Base-by-base conservation (phyloP, 2,329 filamentous ascomycete species). In the Cladorrhinum sp. region DNA sequence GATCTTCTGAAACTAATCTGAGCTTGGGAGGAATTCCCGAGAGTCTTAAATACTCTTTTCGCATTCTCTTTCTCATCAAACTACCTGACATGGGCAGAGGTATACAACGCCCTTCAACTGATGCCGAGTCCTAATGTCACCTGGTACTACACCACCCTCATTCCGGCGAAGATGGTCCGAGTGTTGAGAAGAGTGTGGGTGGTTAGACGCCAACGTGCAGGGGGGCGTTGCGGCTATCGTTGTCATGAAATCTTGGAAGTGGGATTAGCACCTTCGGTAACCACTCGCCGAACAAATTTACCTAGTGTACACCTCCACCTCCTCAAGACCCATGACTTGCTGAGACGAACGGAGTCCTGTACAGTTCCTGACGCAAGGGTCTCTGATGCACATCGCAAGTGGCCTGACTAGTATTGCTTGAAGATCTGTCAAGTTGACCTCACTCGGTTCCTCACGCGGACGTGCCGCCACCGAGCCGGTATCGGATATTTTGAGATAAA, bases 1-100 rank as follows among this genome's bases (percentile, higher is more conserved):
- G 16, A 16, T 21, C 36, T 56, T 46, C 54, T 20, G 16, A 50
- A n/a, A 28, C 49, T 51, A 51, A 26, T 14, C 14, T 51, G 21
- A 28, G 23, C 21, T 23, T 18, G 46, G 33, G 18, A 49, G 50
- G 36, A 18, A 26, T 26, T 36, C 33, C 12, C 18, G 23, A 42
- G 18, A 14, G 14, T 20, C 53, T 59, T 61, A 61, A 61, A 33
- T 57, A 57, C 23, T 49, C 16, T 2, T 46, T 2, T 46, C 18
- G n/a, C 7, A 18, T 20, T 3, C 18, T 46, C n/a, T 18, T 46
- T 36, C 33, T 10, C 14, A 9, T 36, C n/a, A n/a, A n/a, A n/a
- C n/a, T 16, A 3, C 12, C 33, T 36, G 33, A 36, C 12, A 36
- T 36, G 26, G 26, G 26, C 26, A 30, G 5, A 30, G 26, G 26